Conservation (phyloP, 495 filamentous ascomycete species). For the Neurospora sp. region DNA sequence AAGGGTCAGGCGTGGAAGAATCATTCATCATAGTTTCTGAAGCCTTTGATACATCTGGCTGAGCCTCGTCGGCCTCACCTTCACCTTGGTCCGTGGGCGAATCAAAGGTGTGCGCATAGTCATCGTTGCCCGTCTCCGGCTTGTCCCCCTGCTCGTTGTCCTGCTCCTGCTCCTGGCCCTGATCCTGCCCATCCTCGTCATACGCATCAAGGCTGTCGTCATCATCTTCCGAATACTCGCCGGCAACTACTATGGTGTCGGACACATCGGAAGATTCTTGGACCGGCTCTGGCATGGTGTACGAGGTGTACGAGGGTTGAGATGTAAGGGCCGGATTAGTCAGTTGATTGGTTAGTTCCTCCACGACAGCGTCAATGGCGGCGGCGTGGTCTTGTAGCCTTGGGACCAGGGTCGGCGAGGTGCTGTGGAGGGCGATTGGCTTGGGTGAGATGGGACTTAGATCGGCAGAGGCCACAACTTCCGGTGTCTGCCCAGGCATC, state of each 20-base stretch:
- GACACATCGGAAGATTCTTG: constrained; percentile 6
- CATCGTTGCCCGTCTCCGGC: constrained; percentile 27
- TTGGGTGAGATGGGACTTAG: constrained; percentile 22
- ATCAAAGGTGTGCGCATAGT: constrained; percentile 41
- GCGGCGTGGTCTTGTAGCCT: constrained; percentile 28
- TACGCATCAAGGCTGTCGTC: constrained; percentile 24
- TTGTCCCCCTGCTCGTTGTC: constrained; percentile 5
- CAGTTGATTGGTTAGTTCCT: not conserved
- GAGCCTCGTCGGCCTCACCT: constrained; percentile 21
- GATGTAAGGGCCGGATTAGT: not conserved
- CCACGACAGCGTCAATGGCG: constrained; percentile 4
- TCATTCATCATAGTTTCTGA: constrained; percentile 26
- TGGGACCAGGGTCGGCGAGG: constrained; percentile 26
- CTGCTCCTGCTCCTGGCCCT: not conserved
- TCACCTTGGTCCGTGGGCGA: constrained; percentile 22
- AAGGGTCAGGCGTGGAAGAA: constrained; percentile 22
- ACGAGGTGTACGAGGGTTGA: not conserved
- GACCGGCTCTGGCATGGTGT: constrained; percentile 8
- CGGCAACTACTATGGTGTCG: constrained; percentile 24
- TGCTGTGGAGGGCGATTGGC: constrained; percentile 18
- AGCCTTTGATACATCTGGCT: constrained; percentile 33
- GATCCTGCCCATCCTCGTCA: constrained; percentile 18
- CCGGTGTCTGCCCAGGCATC: constrained; percentile 27
- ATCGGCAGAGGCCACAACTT: constrained; percentile 28
- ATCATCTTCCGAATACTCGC: constrained; percentile 20